Percentiles rank a stretch among this genome's conserved stretches.
Conservation (phyloP, 768 basidiomycete species). For the Phanerochaete sordida region DNA sequence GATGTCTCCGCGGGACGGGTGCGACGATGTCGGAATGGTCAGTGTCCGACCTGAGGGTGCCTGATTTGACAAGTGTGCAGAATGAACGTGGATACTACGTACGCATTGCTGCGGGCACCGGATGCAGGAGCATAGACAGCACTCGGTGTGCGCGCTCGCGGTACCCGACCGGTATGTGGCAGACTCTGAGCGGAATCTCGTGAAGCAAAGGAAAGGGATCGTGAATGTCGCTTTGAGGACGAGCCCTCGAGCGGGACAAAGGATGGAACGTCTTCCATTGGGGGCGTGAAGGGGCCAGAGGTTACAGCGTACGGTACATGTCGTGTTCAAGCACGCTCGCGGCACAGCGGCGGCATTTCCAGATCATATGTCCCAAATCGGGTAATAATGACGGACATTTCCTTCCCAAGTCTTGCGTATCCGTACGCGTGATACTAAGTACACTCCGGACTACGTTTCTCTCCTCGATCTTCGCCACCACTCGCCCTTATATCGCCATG, state of each 20-base stretch:
- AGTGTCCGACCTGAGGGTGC: slow-evolving; percentile 23
- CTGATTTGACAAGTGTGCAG: neutral
- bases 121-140: slow-evolving; percentile 15
- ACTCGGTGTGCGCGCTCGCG: slow-evolving; percentile 14
- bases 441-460: too few relatives aligned
- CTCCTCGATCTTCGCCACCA: too few relatives aligned
- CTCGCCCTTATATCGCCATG: slow-evolving; percentile 28
- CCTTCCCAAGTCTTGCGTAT: neutral
- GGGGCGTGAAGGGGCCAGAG: neutral
- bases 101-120: slow-evolving; percentile 20
- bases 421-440: too few relatives aligned
- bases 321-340: neutral
- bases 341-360: neutral
- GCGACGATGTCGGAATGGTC: slow-evolving; percentile 50
- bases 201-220: slow-evolving; percentile 2
- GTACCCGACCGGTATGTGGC: slow-evolving; percentile 13
- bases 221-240: slow-evolving; percentile 1
- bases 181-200: slow-evolving; percentile 14
- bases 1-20: slow-evolving; percentile 63
- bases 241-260: slow-evolving; percentile 3
- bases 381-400: neutral
- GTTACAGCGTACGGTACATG: neutral
- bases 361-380: neutral
- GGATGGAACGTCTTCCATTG: slow-evolving; percentile 16
- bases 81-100: slow-evolving; percentile 1